Conservation (phyloP, 2,329 filamentous ascomycete species). For the Epichloe typhina region DNA sequence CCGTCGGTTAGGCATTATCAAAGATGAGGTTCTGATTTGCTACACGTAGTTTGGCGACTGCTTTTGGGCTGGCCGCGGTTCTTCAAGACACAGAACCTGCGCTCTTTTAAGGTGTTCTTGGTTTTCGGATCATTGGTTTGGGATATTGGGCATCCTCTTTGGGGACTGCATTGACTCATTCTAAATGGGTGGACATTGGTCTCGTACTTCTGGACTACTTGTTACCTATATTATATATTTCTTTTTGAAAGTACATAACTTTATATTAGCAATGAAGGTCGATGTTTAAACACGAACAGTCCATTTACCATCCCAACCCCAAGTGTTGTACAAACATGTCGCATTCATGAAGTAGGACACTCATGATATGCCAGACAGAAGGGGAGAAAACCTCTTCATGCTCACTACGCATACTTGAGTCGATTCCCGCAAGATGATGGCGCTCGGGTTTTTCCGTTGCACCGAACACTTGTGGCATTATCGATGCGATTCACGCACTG, state of each 20-base stretch:
- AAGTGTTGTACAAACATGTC: too few species aligned
- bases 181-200: conserved; percentile 1
- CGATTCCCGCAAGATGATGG: too few species aligned
- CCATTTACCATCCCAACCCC: not conserved
- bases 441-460: too few species aligned
- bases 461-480: too few species aligned
- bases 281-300: not conserved
- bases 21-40: not conserved
- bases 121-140: not conserved
- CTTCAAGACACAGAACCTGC: not conserved
- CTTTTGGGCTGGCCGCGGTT: not conserved
- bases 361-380: not conserved
- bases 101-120: not conserved
- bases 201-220: conserved; percentile 1
- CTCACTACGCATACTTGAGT: not conserved
- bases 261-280: not conserved
- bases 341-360: too few species aligned
- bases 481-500: too few species aligned
- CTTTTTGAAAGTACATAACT: conserved; percentile 6
- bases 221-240: conserved; percentile 7
- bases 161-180: not conserved
- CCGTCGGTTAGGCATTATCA: conserved; percentile 16
- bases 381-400: not conserved
- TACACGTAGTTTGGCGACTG: not conserved
- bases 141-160: not conserved